Conservation (phyloP, 1,284 basidiomycete genomes). For the Papiliotrema flavescens region DNA sequence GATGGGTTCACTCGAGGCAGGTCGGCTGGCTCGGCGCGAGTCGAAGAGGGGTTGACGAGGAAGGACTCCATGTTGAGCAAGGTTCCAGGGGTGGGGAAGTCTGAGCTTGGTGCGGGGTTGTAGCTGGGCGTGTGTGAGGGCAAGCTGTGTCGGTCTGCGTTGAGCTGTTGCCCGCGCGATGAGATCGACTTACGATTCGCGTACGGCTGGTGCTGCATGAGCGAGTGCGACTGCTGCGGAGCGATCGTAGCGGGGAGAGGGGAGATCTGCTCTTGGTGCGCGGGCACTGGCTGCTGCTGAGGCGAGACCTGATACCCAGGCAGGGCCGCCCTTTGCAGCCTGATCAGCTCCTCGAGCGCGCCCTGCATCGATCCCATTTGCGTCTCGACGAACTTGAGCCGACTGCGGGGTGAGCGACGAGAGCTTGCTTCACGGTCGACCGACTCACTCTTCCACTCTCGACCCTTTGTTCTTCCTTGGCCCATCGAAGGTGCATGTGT, state of each 20-base stretch:
- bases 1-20: too few species aligned
- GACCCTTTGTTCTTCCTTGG: slow-evolving; percentile 66
- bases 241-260: too few species aligned
- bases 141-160: not conserved
- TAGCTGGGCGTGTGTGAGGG: not conserved
- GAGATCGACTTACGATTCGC: too few species aligned
- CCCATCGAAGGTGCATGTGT: slow-evolving; percentile 86
- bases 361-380: slow-evolving; percentile 75
- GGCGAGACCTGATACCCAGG: slow-evolving; percentile 34
- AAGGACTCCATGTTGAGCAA: not conserved
- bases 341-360: slow-evolving; percentile 70
- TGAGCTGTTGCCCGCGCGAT: too few species aligned
- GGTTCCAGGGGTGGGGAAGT: not conserved
- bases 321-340: slow-evolving; percentile 55
- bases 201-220: not conserved
- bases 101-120: too few species aligned
- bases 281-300: not conserved
- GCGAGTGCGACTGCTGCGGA: not conserved
- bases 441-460: slow-evolving; percentile 75
- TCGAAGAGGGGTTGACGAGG: not conserved
- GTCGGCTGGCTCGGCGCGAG: not conserved
- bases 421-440: too few species aligned
- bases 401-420: slow-evolving; percentile 53
- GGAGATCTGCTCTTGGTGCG: not conserved
- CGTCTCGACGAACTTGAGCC: slow-evolving; percentile 75